phyloP scores from a whole-genome alignment of 2,329 filamentous ascomycete genomes.

The Diaporthe sp. region DNA sequence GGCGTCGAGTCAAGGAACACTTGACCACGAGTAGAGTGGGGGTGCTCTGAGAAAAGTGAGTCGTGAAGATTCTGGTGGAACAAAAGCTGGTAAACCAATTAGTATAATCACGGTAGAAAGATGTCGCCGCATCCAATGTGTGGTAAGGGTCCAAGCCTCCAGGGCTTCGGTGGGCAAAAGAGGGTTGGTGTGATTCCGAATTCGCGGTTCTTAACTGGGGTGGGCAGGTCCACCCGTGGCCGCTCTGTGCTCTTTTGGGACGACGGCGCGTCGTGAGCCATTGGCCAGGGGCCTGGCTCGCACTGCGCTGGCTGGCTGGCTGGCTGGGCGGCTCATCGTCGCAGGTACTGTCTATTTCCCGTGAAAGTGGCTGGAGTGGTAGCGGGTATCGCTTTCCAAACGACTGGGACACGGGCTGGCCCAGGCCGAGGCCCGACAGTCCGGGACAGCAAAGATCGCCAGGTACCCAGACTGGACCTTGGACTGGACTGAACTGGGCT shows the following conservation, averaged over 20 bases:
- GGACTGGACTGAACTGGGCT: not conserved
- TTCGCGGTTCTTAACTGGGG: slow-evolving; percentile 3
- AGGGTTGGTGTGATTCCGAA: slow-evolving; percentile 19
- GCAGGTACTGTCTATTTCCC: slow-evolving; percentile 6
- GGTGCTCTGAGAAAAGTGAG: not conserved
- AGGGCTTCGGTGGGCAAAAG: slow-evolving; percentile 7
- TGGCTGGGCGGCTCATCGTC: not conserved
- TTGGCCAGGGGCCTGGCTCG: slow-evolving; percentile 10
- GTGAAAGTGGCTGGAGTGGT: slow-evolving; percentile 7
- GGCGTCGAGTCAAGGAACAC: not conserved
- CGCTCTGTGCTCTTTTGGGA: slow-evolving; percentile 21
- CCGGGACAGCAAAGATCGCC: slow-evolving; percentile 28
- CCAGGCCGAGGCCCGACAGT: slow-evolving; percentile 26
- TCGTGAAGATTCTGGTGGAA: not conserved
- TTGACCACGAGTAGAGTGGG: not conserved
- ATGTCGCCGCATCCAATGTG: not conserved
- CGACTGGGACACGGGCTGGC: slow-evolving; percentile 23
- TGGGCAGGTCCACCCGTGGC: slow-evolving; percentile 18
- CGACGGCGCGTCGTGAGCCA: slow-evolving; percentile 1
- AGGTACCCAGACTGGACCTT: not conserved
- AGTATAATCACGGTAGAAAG: not conserved
- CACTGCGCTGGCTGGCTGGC: not conserved
- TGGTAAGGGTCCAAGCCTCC: not conserved
- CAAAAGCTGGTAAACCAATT: not conserved
- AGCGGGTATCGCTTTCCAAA: slow-evolving; percentile 25